Base-by-base conservation (phyloP, 2,329 filamentous ascomycete genomes). In the Cordyceps militaris region DNA sequence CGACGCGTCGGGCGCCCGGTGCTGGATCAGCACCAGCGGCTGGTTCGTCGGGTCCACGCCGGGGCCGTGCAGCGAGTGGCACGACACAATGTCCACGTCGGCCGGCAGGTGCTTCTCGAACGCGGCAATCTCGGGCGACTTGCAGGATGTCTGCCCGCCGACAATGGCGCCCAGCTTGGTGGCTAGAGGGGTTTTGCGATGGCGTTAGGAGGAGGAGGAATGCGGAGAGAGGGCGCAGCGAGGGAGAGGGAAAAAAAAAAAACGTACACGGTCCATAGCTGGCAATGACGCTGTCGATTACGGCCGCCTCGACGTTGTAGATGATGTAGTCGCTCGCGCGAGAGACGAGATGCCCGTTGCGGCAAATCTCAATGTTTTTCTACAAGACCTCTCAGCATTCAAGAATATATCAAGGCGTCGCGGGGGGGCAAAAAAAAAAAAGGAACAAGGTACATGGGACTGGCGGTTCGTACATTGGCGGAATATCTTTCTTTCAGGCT, bases 291-390 rank as follows among this genome's bases (percentile, higher is more conserved):
- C 81, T 82, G 70, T 91, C 88, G 72, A 99, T 96, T 63, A 87
- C 83, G 66, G 91, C 91, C 61, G 94, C 94, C 75, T 97, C 93
- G 73, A 99, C 94, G 74, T 89, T 96, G 81, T 99, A 99, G 71
- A 99, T 91, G 76, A 97, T 96, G 74, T 92, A 97, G 80, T 97
- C 93, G 86, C 92, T 97, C 73, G 87, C 86, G 75, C 94, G 86
- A 66, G 94, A 97, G 66, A 99, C 94, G 72, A 93, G 82, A 76
- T 97, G 92, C 66, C 95, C 95, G 82, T 96, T 96, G 72, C 84
- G 86, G 71, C 93, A 85, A 67, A 99, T 94, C 73, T 89, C 86
- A 79, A 99, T 79, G 78, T 86, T 85, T 70, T 82, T 86, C 93
- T 67, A 65, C 50, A 50, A 85, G 21, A 76, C 69, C 65, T 76